Evolutionary conservation across 1,139 yeast species (phyloP).

Genomic region (Candida tropicalis): DNA sequence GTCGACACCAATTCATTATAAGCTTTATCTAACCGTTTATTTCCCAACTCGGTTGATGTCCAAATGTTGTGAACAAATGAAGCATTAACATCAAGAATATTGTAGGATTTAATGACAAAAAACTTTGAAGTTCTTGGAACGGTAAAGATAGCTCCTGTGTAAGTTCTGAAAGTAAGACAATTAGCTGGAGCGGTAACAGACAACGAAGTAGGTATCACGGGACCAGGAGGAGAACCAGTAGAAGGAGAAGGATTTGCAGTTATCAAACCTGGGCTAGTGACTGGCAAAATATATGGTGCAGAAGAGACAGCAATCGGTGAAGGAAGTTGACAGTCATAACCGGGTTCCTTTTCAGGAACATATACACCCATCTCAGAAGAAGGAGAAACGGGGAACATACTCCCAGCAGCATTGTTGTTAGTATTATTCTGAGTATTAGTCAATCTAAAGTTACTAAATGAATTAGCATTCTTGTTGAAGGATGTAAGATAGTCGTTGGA

Average conservation of each 20-base stretch:
- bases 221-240: background rate
- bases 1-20: constrained; percentile 18
- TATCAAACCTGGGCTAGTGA: background rate
- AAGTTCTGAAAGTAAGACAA: constrained; percentile 24
- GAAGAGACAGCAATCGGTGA: background rate
- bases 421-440: background rate
- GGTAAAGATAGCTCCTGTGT: constrained; percentile 23
- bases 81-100: constrained; percentile 49
- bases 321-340: background rate
- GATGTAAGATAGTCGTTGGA: constrained; percentile 13
- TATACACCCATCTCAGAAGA: background rate
- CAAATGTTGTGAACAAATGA: constrained; percentile 54
- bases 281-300: background rate
- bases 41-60: constrained; percentile 63
- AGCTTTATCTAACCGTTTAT: constrained; percentile 47
- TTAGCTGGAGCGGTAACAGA: constrained; percentile 7
- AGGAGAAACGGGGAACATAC: constrained; percentile 1
- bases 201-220: background rate
- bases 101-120: constrained; percentile 60
- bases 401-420: background rate
- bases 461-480: constrained; percentile 1
- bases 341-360: background rate
- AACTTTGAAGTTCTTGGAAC: constrained; percentile 35
- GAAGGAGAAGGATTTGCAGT: background rate
- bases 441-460: constrained; percentile 4